phyloP scores from a whole-genome alignment of 2,329 filamentous ascomycete genomes.

The Botryotinia convoluta region DNA sequence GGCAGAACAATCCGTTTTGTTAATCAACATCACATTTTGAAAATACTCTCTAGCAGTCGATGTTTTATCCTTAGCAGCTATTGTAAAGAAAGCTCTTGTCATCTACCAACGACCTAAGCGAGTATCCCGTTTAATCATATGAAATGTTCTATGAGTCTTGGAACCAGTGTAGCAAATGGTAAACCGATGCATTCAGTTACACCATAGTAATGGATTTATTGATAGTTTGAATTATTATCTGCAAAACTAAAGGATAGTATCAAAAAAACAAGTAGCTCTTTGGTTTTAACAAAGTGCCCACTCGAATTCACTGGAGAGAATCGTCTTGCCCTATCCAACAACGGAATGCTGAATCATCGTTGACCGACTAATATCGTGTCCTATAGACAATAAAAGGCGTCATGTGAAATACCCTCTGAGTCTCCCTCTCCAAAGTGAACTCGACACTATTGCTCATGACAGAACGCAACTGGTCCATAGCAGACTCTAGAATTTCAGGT shows the following conservation, averaged over 20 bases:
- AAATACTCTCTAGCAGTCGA: too few relatives aligned
- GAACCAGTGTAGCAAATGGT: background rate
- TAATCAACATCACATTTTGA: too few relatives aligned
- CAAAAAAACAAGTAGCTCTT: background rate
- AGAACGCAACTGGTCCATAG: background rate
- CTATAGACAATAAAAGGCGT: accelerated
- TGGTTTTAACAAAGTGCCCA: background rate
- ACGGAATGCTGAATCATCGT: background rate
- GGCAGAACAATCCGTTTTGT: too few relatives aligned
- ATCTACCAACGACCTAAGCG: background rate
- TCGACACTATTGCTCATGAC: background rate
- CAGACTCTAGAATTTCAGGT: background rate
- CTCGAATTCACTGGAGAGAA: background rate
- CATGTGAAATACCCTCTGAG: background rate
- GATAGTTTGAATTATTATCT: background rate
- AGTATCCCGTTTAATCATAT: background rate
- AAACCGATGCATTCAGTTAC: background rate
- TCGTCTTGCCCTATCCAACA: accelerated
- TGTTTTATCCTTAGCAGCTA: background rate
- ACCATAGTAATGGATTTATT: background rate
- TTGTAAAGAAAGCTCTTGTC: background rate
- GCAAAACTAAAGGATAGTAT: background rate
- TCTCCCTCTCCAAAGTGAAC: background rate
- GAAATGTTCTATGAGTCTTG: background rate
- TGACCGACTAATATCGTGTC: background rate